A percentile compares a stretch with the other conserved stretches of the same genome.
Evolutionary conservation across 2,329 filamentous ascomycete genomes (phyloP).

Genomic region (Calonectria ilicicola): DNA sequence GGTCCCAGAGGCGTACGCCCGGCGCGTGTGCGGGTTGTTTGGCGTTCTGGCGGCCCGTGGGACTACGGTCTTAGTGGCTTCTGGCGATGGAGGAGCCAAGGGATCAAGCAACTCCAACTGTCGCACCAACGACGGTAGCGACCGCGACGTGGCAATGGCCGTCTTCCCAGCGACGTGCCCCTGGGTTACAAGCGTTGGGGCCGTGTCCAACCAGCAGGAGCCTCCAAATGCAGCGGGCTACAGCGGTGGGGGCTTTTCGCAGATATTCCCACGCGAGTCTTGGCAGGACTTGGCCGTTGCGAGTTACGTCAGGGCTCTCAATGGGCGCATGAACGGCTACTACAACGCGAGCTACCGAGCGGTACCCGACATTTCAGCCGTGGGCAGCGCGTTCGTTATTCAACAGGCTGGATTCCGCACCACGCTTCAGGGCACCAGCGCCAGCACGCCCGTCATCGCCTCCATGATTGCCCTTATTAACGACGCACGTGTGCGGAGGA

Average conservation of each 20-base stretch:
- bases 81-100: conserved; percentile 63
- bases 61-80: conserved; percentile 61
- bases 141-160: conserved; percentile 67
- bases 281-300: conserved; percentile 59
- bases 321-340: conserved; percentile 55
- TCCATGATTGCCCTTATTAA: conserved; percentile 67
- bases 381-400: conserved; percentile 68
- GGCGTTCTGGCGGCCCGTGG: conserved; percentile 66
- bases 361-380: conserved; percentile 63
- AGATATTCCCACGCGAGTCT: conserved; percentile 57
- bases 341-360: conserved; percentile 61
- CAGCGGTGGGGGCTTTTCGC: conserved; percentile 65
- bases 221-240: conserved; percentile 58
- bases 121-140: conserved; percentile 68
- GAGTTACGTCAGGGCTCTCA: conserved; percentile 55
- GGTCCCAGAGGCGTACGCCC: conserved; percentile 64
- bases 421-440: conserved; percentile 59
- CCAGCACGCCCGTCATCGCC: conserved; percentile 66
- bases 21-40: conserved; percentile 64
- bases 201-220: conserved; percentile 55
- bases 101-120: conserved; percentile 63
- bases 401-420: conserved; percentile 43
- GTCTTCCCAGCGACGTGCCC: conserved; percentile 77
- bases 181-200: conserved; percentile 76
- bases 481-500: conserved; percentile 61